These are phyloP conservation scores for Arachnopeziza araneosa DNA, from an alignment of 2,329 filamentous ascomycete genomes.

Conservation along the genomic window DNA sequence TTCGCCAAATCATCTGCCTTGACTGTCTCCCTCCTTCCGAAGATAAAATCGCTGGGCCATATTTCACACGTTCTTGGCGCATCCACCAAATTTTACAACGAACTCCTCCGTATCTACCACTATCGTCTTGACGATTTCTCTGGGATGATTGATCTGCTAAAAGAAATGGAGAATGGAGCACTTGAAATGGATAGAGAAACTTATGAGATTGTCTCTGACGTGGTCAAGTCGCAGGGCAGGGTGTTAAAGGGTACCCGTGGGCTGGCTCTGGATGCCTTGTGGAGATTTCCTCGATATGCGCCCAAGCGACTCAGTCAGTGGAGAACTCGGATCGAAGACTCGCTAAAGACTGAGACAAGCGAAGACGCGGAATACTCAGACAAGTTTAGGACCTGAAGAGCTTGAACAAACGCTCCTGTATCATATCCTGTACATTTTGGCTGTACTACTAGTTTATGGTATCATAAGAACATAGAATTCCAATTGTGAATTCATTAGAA, in stretches of 20 bases:
- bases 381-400: background rate
- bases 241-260: background rate
- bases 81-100: constrained; percentile 64
- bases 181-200: constrained; percentile 30
- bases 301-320: background rate
- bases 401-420: background rate
- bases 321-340: background rate
- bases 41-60: constrained; percentile 61
- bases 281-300: background rate
- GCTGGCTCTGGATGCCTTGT: background rate
- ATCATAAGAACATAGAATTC: background rate
- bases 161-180: constrained; percentile 29
- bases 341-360: background rate
- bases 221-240: constrained; percentile 14
- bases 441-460: background rate
- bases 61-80: constrained; percentile 67
- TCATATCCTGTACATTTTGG: background rate
- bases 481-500: background rate
- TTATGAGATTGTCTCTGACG: constrained; percentile 21
- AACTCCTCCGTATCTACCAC: constrained; percentile 59
- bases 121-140: constrained; percentile 48
- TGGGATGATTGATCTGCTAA: constrained; percentile 20
- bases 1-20: constrained; percentile 56
- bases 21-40: constrained; percentile 56
- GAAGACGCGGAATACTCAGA: background rate